These are phyloP conservation scores for Parathielavia appendiculata DNA, from an alignment of 495 filamentous ascomycete species.

Conservation along the genomic window DNA sequence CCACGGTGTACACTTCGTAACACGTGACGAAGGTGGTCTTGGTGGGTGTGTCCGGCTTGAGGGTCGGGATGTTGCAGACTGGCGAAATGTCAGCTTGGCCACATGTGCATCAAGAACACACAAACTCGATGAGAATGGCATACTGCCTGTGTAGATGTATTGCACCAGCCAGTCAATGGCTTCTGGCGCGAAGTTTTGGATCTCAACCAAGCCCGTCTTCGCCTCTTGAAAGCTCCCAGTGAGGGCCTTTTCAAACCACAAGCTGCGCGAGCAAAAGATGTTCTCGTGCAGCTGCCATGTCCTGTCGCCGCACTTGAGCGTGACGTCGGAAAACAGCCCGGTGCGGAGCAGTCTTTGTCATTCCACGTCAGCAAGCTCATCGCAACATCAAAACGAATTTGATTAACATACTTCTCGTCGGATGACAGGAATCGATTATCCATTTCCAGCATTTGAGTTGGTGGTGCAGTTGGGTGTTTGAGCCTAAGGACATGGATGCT, in stretches of 20 bases:
- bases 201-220: conserved; percentile 19
- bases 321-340: conserved; percentile 29
- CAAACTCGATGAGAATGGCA: background rate
- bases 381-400: background rate
- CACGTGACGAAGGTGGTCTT: conserved; percentile 25
- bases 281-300: conserved; percentile 30
- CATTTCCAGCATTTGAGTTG: conserved; percentile 5
- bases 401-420: conserved; percentile 13
- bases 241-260: conserved; percentile 30
- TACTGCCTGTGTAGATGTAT: conserved; percentile 30
- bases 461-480: background rate
- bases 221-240: conserved; percentile 25
- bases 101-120: background rate
- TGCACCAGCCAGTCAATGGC: conserved; percentile 22
- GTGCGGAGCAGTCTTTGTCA: conserved; percentile 21
- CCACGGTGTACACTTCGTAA: conserved; percentile 25
- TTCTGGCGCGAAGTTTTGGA: conserved; percentile 23
- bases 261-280: conserved; percentile 29
- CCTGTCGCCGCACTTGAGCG: conserved; percentile 21
- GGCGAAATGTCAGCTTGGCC: no score
- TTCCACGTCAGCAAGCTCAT: background rate
- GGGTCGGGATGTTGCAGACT: conserved; percentile 24
- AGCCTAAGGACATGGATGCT: no score
- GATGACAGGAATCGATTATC: conserved; percentile 15
- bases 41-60: background rate